Evolutionary conservation across 2,329 filamentous ascomycete genomes (phyloP).

Genomic region (Fusarium agapanthi): DNA sequence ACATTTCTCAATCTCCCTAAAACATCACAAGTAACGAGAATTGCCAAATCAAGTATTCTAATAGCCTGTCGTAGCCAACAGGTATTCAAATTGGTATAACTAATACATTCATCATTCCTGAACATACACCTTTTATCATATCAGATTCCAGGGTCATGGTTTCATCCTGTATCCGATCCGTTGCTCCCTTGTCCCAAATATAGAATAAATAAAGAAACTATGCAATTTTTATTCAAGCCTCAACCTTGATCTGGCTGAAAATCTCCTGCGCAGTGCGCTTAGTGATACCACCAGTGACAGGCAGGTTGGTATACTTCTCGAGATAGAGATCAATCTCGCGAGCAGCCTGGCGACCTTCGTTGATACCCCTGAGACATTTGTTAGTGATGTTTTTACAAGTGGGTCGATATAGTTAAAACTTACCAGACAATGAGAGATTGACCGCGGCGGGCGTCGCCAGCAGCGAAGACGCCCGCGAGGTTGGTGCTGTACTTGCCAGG

Average conservation of each 20-base stretch:
- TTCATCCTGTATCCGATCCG: constrained; percentile 15
- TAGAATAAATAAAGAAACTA: neutral
- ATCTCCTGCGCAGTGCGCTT: constrained; percentile 82
- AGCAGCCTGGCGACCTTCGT: constrained; percentile 92
- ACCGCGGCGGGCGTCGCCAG: constrained; percentile 92
- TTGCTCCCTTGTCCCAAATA: constrained; percentile 28
- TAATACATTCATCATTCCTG: constrained; percentile 7
- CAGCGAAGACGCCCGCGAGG: constrained; percentile 87
- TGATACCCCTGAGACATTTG: constrained; percentile 76
- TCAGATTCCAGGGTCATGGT: constrained; percentile 25
- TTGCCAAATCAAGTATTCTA: neutral
- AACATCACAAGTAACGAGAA: neutral
- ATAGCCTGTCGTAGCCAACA: constrained; percentile 4
- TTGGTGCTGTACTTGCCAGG: constrained; percentile 90
- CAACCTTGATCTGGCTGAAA: constrained; percentile 50
- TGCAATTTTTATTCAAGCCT: constrained; percentile 19
- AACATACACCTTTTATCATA: constrained; percentile 4
- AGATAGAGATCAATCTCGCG: constrained; percentile 92
- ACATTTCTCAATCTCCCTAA: neutral
- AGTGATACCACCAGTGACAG: constrained; percentile 91
- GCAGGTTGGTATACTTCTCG: constrained; percentile 79
- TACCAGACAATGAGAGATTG: constrained; percentile 97
- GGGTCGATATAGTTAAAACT: constrained; percentile 48
- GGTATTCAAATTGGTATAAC: constrained; percentile 39
- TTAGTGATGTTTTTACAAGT: neutral